phyloP scores from a whole-genome alignment of 129 eudicot genomes.

The Glebionis coronaria region DNA sequence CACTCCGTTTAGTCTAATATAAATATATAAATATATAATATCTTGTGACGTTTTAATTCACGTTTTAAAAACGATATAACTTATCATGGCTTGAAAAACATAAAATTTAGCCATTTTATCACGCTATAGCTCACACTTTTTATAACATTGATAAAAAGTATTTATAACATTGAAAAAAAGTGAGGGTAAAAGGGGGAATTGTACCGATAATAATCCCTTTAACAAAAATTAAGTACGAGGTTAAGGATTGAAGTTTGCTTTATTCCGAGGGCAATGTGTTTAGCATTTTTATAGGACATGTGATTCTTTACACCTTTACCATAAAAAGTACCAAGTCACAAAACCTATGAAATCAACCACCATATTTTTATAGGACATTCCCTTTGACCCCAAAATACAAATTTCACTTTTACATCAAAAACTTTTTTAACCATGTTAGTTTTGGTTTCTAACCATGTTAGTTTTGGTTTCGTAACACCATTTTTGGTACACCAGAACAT shows the following conservation, averaged over 20 bases:
- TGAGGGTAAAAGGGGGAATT: too few relatives aligned
- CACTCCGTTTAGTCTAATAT: too few relatives aligned
- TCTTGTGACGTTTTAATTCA: too few relatives aligned
- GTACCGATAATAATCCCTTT: too few relatives aligned
- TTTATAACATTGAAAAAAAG: too few relatives aligned
- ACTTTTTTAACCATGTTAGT: constrained; percentile 7
- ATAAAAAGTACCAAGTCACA: constrained; percentile 20
- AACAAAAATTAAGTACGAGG: background rate
- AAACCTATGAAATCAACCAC: constrained; percentile 11
- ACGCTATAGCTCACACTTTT: too few relatives aligned
- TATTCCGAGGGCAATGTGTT: constrained; percentile 25
- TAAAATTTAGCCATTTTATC: too few relatives aligned
- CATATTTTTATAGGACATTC: constrained; percentile 5
- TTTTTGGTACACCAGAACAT: background rate
- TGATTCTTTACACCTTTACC: constrained; percentile 26
- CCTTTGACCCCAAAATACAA: constrained; percentile 9
- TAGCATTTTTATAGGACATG: constrained; percentile 26
- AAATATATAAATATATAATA: too few relatives aligned
- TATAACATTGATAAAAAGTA: too few relatives aligned
- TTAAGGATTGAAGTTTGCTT: constrained; percentile 16
- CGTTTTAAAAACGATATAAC: too few relatives aligned
- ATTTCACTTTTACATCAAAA: constrained; percentile 5
- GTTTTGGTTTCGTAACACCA: background rate
- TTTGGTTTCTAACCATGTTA: background rate
- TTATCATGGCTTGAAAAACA: too few relatives aligned